These are phyloP conservation scores for Microdochium bolleyi DNA, from an alignment of 2,329 filamentous ascomycete genomes.

Conservation along the genomic window DNA sequence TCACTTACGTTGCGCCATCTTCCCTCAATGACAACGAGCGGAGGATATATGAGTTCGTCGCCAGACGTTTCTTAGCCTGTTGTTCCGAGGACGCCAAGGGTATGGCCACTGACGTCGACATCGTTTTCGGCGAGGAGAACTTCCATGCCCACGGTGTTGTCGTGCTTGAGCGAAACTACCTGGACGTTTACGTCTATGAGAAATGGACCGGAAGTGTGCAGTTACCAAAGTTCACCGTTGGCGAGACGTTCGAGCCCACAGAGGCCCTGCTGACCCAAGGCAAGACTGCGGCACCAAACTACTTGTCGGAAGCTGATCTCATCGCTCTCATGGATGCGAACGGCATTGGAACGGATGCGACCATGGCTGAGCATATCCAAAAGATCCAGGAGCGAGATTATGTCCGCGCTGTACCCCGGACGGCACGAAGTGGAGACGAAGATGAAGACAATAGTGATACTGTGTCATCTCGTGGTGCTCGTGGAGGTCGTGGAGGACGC, in stretches of 20 bases:
- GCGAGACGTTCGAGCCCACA: conserved; percentile 78
- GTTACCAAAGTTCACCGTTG: conserved; percentile 69
- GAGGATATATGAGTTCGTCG: conserved; percentile 86
- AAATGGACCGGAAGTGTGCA: conserved; percentile 87
- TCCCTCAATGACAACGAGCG: conserved; percentile 61
- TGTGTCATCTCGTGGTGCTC: conserved; percentile 27
- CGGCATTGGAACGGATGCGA: conserved; percentile 95
- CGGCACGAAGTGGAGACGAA: conserved; percentile 24
- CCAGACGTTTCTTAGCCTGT: conserved; percentile 85
- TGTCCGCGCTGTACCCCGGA: conserved; percentile 54
- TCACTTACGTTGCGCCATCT: conserved; percentile 67
- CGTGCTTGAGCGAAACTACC: conserved; percentile 83
- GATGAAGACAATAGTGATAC: conserved; percentile 29
- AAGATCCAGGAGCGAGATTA: conserved; percentile 92
- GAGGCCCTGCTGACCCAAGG: conserved; percentile 87
- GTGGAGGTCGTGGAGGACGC: conserved; percentile 38
- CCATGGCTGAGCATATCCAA: conserved; percentile 97
- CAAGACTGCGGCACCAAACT: conserved; percentile 77
- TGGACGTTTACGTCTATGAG: conserved; percentile 94
- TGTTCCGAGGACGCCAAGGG: conserved; percentile 93
- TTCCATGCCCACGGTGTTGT: conserved; percentile 80
- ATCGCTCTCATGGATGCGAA: conserved; percentile 98
- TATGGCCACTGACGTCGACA: conserved; percentile 74
- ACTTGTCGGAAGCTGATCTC: conserved; percentile 89
- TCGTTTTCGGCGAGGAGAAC: conserved; percentile 73